Evolutionary conservation across 2,329 filamentous ascomycete species (phyloP).

Genomic region (Podosphaera aphanis): DNA sequence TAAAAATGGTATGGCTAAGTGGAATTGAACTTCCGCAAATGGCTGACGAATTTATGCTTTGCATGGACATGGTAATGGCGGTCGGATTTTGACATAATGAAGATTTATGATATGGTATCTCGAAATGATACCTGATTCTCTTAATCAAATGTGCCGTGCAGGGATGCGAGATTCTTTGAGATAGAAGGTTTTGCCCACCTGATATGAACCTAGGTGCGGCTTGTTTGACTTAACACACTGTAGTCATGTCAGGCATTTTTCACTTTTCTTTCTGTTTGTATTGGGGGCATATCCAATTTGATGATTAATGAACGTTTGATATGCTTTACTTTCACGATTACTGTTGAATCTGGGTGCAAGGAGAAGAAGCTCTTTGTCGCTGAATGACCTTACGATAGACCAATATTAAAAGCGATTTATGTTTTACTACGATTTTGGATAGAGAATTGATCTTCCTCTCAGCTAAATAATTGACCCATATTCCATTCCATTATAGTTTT

Average conservation of each 20-base stretch:
- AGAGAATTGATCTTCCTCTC: too few species aligned
- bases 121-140: not conserved
- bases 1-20: constrained; percentile 8
- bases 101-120: not conserved
- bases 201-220: constrained; percentile 13
- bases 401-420: not conserved
- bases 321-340: not conserved
- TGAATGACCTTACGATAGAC: not conserved
- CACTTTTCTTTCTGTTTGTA: not conserved
- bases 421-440: not conserved
- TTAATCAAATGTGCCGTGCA: not conserved
- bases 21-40: constrained; percentile 18
- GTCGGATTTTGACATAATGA: not conserved
- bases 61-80: constrained; percentile 13
- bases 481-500: too few species aligned
- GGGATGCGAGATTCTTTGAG: not conserved
- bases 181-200: constrained; percentile 7
- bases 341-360: not conserved
- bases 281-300: not conserved
- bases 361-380: not conserved
- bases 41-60: constrained; percentile 23
- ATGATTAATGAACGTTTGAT: not conserved
- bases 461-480: too few species aligned
- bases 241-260: not conserved
- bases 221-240: not conserved